These are phyloP conservation scores for Saccharomycopsis fibuligera DNA, from an alignment of 805 yeast genomes.

Conservation along the genomic window DNA sequence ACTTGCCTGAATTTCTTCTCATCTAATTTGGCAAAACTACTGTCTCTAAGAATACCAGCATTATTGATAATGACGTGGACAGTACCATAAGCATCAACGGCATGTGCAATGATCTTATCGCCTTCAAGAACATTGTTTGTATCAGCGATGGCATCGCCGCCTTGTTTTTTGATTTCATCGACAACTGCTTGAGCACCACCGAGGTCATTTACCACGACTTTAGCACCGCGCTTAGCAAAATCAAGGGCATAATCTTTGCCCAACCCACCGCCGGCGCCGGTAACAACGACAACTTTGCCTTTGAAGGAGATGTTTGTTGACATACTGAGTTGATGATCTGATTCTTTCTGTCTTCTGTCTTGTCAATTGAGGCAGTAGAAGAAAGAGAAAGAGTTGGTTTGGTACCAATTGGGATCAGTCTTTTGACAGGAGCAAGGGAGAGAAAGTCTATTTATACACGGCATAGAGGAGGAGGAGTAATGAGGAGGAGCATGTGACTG, in stretches of 20 bases:
- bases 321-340: too few species aligned
- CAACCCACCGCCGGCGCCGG: conserved; percentile 97
- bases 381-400: too few species aligned
- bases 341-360: background rate
- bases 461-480: background rate
- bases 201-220: conserved; percentile 90
- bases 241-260: conserved; percentile 85
- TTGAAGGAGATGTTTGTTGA: conserved; percentile 40
- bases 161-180: conserved; percentile 64
- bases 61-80: conserved; percentile 87
- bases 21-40: conserved; percentile 79
- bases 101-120: conserved; percentile 77
- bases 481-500: background rate
- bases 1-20: conserved; percentile 75
- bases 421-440: too few species aligned
- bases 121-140: conserved; percentile 83
- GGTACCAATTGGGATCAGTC: too few species aligned
- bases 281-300: conserved; percentile 83
- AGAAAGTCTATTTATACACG: too few species aligned
- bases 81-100: conserved; percentile 78
- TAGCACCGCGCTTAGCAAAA: conserved; percentile 87
- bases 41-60: conserved; percentile 91
- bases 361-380: too few species aligned
- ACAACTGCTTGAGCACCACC: conserved; percentile 94
- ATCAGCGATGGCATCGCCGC: conserved; percentile 90